Base-by-base conservation (phyloP, 2,329 filamentous ascomycete species). In the Aspergillus puulaauensis region DNA sequence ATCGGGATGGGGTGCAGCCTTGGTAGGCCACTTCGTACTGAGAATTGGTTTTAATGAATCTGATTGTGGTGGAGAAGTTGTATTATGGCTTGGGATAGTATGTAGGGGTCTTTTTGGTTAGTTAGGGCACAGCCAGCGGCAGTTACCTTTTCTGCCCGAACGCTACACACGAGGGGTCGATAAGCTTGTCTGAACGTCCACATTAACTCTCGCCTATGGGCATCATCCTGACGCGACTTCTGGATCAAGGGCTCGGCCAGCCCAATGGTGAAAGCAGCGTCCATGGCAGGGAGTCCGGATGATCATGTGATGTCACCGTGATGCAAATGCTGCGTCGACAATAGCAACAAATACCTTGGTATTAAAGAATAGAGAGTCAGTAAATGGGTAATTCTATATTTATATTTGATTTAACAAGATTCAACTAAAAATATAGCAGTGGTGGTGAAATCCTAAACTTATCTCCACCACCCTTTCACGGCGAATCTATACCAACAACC, bases 1-100 rank as follows among this genome's bases (percentile, higher is more conserved):
- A 6, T 6, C 57, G 55, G 52, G 59, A 63, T 40, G 64, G 60
- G 4, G 39, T 66, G 12, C 62, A 67, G 51, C 35, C 55, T 17
- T 62, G 60, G 64, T 62, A 48, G 35, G 23, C 15, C 2, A 37
- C 14, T 37, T 11, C 27, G 35, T n/a, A 6, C 35, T 37, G 35
- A 7, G 35, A 6, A 4, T 37, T 37, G 8, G 9, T 31, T 9
- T 31, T 31, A 4, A 31, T 31, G 27, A 31, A 11, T 31, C 9
- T 31, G 9, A 31, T 11, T 31, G 8, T 31, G 9, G 27, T 31
- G 27, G 27, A 31, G 27, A 9, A 11, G 27, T 8, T 31, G 27
- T 31, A 31, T 31, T 31, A 31, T 31, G 27, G 27, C 27, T 31
- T 31, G 27, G 27, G 9, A 31, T 31, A 31, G 3, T 31, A 31